phyloP scores from a whole-genome alignment of 2,329 filamentous ascomycete genomes.

The Ceratocystis smalleyi region DNA sequence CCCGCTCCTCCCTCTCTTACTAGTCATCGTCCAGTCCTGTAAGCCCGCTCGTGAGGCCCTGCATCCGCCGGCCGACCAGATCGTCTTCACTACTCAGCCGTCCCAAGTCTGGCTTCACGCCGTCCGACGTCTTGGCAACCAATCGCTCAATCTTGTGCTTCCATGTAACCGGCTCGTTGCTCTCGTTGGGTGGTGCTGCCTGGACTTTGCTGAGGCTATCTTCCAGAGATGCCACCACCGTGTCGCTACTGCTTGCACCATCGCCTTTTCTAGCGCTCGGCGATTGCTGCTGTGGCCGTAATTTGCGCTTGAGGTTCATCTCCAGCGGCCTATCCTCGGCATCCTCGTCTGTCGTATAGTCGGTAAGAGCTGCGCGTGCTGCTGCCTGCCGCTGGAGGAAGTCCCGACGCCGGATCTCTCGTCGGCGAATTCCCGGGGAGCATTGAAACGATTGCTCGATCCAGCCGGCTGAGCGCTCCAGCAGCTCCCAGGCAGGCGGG shows the following conservation, averaged over 20 bases:
- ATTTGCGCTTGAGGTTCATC: constrained; percentile 33
- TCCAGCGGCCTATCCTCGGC: constrained; percentile 73
- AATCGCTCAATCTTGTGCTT: constrained; percentile 20
- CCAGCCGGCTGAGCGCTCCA: constrained; percentile 65
- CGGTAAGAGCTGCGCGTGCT: neutral
- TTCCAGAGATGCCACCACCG: constrained; percentile 17
- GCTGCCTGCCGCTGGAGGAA: constrained; percentile 5
- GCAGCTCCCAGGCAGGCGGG: constrained; percentile 77
- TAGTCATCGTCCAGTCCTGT: constrained; percentile 34
- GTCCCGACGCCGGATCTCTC: constrained; percentile 8
- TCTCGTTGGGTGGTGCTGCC: constrained; percentile 20
- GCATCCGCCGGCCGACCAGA: constrained; percentile 41
- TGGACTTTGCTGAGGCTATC: constrained; percentile 18
- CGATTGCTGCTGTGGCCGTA: constrained; percentile 14
- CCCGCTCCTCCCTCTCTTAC: neutral
- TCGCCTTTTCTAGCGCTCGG: constrained; percentile 16
- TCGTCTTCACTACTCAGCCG: constrained; percentile 44
- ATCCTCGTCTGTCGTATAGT: constrained; percentile 4
- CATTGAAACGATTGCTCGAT: constrained; percentile 56
- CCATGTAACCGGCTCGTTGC: constrained; percentile 20
- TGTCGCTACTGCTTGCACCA: constrained; percentile 17
- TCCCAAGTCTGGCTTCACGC: constrained; percentile 27
- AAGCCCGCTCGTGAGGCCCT: constrained; percentile 39
- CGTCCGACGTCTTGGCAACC: constrained; percentile 26
- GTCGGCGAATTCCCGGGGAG: constrained; percentile 3